phyloP scores from a whole-genome alignment of 192 early-diverging fungal species.

The Linnemannia zychae region DNA sequence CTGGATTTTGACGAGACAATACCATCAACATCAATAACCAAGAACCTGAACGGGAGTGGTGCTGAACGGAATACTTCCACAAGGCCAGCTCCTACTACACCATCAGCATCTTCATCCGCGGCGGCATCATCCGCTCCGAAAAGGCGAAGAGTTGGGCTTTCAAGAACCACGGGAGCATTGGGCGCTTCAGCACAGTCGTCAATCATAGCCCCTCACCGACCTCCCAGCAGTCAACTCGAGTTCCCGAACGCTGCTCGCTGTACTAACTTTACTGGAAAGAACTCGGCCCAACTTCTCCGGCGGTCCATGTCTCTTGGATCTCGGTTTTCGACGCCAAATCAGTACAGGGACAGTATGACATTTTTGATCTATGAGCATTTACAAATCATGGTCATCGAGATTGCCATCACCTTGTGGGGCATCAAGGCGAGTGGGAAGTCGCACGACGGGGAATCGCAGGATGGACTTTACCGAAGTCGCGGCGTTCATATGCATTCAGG shows the following conservation, averaged over 20 bases:
- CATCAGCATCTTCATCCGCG: neutral
- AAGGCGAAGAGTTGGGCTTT: conserved; percentile 40
- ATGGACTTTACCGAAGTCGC: conserved; percentile 25
- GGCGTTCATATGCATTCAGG: conserved; percentile 38
- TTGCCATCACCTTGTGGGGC: conserved; percentile 48
- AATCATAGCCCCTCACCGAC: conserved; percentile 17
- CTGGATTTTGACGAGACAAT: neutral
- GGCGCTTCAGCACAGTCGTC: neutral
- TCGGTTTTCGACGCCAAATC: conserved; percentile 42
- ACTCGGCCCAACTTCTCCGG: conserved; percentile 45
- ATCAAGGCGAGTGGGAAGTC: conserved; percentile 38
- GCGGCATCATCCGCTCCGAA: conserved; percentile 1
- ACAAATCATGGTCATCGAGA: conserved; percentile 54
- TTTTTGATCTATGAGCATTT: conserved; percentile 61
- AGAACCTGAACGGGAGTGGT: neutral
- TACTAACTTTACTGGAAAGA: conserved; percentile 46
- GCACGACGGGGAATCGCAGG: conserved; percentile 19
- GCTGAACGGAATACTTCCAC: neutral
- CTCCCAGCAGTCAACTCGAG: conserved; percentile 44
- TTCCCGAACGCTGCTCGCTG: conserved; percentile 55
- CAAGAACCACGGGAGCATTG: conserved; percentile 15
- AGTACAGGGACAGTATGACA: conserved; percentile 59
- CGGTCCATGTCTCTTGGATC: conserved; percentile 50
- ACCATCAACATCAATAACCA: neutral
- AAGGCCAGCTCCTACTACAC: neutral